Evolutionary conservation across 768 basidiomycete species (phyloP).

Genomic region (Cystobasidium ongulense): DNA sequence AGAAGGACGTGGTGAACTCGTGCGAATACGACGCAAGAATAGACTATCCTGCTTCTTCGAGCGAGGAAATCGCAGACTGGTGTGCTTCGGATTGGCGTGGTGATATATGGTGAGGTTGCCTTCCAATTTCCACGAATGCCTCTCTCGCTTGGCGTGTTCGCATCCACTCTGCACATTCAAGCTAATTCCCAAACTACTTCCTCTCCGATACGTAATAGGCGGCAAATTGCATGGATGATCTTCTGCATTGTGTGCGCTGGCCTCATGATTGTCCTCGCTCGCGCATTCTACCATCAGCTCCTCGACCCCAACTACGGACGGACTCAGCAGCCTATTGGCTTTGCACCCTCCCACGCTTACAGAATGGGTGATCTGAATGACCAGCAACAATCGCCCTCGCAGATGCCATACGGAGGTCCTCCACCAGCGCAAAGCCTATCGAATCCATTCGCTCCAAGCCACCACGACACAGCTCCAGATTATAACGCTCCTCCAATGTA

Average conservation of each 20-base stretch:
- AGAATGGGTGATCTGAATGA: background rate
- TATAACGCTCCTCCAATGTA: slow-evolving; percentile 9
- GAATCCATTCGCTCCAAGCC: background rate
- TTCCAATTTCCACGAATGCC: no score
- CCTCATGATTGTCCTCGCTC: slow-evolving; percentile 3
- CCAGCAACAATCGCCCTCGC: background rate
- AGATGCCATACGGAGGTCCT: background rate
- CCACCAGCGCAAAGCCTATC: background rate
- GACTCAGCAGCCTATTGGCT: background rate
- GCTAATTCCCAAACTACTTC: background rate
- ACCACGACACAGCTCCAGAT: background rate
- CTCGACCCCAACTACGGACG: slow-evolving; percentile 8
- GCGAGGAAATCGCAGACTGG: background rate
- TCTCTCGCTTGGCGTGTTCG: no score
- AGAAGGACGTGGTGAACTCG: background rate
- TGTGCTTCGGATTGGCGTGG: background rate
- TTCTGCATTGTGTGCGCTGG: background rate
- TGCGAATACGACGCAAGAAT: background rate
- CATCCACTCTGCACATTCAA: no score
- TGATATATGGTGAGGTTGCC: background rate
- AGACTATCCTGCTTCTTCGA: background rate
- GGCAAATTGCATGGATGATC: background rate
- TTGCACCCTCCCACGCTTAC: background rate
- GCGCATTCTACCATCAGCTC: background rate
- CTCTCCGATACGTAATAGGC: background rate